phyloP scores from a whole-genome alignment of 2,329 filamentous ascomycete genomes.

The Calonectria pteridis region DNA sequence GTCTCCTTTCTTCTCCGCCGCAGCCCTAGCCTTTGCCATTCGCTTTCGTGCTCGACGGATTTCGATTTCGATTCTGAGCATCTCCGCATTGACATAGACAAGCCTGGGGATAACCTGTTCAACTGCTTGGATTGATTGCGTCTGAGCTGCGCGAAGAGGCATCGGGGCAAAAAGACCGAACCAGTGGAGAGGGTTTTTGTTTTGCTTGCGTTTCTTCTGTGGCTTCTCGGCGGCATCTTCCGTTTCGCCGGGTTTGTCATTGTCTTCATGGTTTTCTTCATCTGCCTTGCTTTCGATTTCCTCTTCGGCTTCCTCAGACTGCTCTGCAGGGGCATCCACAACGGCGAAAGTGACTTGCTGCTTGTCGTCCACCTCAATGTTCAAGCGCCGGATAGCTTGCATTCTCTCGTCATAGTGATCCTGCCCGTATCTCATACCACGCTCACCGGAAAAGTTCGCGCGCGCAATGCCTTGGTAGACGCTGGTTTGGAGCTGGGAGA shows the following conservation, averaged over 20 bases:
- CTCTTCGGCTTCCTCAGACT: slow-evolving; percentile 14
- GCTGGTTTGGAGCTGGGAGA: slow-evolving; percentile 66
- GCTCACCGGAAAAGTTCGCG: slow-evolving; percentile 78
- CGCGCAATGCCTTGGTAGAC: slow-evolving; percentile 75
- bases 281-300: neutral
- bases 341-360: slow-evolving; percentile 38
- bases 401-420: slow-evolving; percentile 82
- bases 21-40: slow-evolving; percentile 61
- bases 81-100: slow-evolving; percentile 67
- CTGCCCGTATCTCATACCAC: slow-evolving; percentile 73
- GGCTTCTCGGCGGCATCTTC: slow-evolving; percentile 22
- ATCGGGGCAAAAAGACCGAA: slow-evolving; percentile 67
- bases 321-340: slow-evolving; percentile 9
- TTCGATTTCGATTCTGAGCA: slow-evolving; percentile 76
- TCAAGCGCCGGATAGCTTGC: slow-evolving; percentile 67
- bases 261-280: slow-evolving; percentile 10
- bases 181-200: slow-evolving; percentile 65
- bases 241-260: slow-evolving; percentile 20
- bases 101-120: slow-evolving; percentile 69
- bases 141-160: slow-evolving; percentile 70
- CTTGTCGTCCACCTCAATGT: slow-evolving; percentile 31
- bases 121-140: slow-evolving; percentile 66
- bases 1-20: slow-evolving; percentile 45
- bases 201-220: slow-evolving; percentile 33
- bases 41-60: slow-evolving; percentile 72